A percentile compares a stretch with the other conserved stretches of the same genome.
Conservation (phyloP, 1,284 basidiomycete species). For the Microbotryum scabiosae region DNA sequence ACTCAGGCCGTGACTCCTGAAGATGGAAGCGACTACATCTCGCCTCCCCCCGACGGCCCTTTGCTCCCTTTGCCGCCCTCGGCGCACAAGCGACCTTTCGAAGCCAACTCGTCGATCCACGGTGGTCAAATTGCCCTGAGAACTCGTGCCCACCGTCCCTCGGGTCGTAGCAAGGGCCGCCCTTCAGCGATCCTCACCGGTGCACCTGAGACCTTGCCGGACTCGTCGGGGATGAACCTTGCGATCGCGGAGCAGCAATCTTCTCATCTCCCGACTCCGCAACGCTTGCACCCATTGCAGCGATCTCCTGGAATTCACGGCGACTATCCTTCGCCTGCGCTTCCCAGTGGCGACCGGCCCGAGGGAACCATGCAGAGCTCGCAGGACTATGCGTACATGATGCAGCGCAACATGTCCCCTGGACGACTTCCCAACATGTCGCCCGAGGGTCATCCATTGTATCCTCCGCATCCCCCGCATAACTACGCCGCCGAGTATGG, state of each 20-base stretch:
- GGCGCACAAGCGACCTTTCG: constrained; percentile 29
- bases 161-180: constrained; percentile 12
- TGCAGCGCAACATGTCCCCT: constrained; percentile 10
- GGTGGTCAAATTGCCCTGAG: constrained; percentile 30
- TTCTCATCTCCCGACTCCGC: constrained; percentile 3
- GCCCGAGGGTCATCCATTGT: no score
- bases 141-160: constrained; percentile 25
- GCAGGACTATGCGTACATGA: constrained; percentile 25
- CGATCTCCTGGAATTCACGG: constrained; percentile 6
- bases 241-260: constrained; percentile 5
- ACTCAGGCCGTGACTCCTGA: constrained; percentile 19
- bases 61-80: constrained; percentile 27
- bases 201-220: constrained; percentile 60
- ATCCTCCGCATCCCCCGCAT: no score
- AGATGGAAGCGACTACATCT: constrained; percentile 27
- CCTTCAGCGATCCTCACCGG: constrained; percentile 43
- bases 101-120: constrained; percentile 24
- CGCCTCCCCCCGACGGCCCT: constrained; percentile 28
- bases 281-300: constrained; percentile 15
- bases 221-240: constrained; percentile 42
- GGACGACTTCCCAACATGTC: no score
- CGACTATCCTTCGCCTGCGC: constrained; percentile 13
- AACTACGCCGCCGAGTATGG: no score
- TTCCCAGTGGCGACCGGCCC: neutral
- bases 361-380: constrained; percentile 7